Evolutionary conservation across 1,284 basidiomycete species (phyloP).

Genomic region (Peniophora sp.): DNA sequence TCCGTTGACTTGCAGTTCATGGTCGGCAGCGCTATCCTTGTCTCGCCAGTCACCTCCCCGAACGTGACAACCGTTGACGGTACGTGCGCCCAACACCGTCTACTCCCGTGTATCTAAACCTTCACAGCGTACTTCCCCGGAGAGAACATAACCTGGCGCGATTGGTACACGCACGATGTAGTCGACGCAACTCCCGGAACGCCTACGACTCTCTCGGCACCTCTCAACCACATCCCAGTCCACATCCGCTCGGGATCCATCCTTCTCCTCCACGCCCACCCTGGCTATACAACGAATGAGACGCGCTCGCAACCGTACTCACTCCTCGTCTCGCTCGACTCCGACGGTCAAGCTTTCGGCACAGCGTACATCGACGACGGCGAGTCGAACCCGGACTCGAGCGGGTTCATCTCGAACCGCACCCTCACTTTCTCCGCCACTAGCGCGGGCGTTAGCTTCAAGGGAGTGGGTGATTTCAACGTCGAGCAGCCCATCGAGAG

Average conservation of each 20-base stretch:
- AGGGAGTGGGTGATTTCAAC: conserved; percentile 32
- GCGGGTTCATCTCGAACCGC: conserved; percentile 34
- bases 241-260: conserved; percentile 56
- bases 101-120: too few relatives aligned
- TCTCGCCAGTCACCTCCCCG: conserved; percentile 66
- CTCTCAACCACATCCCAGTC: conserved; percentile 64
- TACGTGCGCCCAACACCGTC: conserved; percentile 20
- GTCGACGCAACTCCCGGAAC: conserved; percentile 29
- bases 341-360: conserved; percentile 40
- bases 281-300: conserved; percentile 52
- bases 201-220: conserved; percentile 42
- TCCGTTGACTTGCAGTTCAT: conserved; percentile 63
- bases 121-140: conserved; percentile 53
- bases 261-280: conserved; percentile 46
- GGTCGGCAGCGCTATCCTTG: conserved; percentile 59
- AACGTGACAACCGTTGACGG: conserved; percentile 47
- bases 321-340: conserved; percentile 45
- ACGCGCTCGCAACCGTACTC: conserved; percentile 47
- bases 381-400: conserved; percentile 30
- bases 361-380: conserved; percentile 62
- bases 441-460: conserved; percentile 25
- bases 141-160: conserved; percentile 54
- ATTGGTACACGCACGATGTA: conserved; percentile 65
- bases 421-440: conserved; percentile 32
- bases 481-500: conserved; percentile 34